These are phyloP conservation scores for Chytriomyces confervae DNA, from an alignment of 192 early-diverging fungal species.

Conservation along the genomic window DNA sequence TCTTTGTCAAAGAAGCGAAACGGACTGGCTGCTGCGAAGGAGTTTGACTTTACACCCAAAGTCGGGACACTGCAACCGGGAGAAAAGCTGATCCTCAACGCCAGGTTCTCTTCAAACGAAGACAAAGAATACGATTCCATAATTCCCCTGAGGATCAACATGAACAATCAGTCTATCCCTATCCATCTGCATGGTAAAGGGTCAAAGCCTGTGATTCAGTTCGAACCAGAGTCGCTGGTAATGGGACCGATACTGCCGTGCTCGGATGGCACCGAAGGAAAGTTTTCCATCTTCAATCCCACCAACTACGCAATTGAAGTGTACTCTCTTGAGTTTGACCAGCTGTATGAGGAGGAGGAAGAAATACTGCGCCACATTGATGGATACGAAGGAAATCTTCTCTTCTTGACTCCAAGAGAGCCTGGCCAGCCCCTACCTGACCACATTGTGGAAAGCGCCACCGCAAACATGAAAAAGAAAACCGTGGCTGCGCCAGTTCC, in stretches of 20 bases:
- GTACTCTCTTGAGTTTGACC: slow-evolving; percentile 61
- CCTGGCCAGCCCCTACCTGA: slow-evolving; percentile 52
- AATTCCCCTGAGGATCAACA: slow-evolving; percentile 52
- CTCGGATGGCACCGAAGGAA: slow-evolving; percentile 53
- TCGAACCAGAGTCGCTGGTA: slow-evolving; percentile 53
- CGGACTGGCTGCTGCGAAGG: slow-evolving; percentile 27
- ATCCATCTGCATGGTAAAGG: slow-evolving; percentile 54
- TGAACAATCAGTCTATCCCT: slow-evolving; percentile 49
- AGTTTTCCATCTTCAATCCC: slow-evolving; percentile 55
- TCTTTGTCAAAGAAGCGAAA: slow-evolving; percentile 31
- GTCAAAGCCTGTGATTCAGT: slow-evolving; percentile 45
- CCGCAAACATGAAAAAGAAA: slow-evolving; percentile 39
- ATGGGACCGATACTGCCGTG: slow-evolving; percentile 60
- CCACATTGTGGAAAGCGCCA: slow-evolving; percentile 40
- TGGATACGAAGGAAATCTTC: slow-evolving; percentile 44
- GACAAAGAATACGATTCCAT: slow-evolving; percentile 54
- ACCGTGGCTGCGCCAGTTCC: not conserved
- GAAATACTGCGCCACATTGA: slow-evolving; percentile 51
- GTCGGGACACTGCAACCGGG: slow-evolving; percentile 52
- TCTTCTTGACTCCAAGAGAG: slow-evolving; percentile 56
- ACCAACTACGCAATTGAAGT: slow-evolving; percentile 59
- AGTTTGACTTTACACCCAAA: slow-evolving; percentile 56
- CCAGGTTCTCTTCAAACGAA: slow-evolving; percentile 54
- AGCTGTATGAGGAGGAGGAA: slow-evolving; percentile 59
- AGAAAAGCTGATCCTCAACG: slow-evolving; percentile 47